Conservation (phyloP, 805 yeast species). For the Geotrichum ghanense region DNA sequence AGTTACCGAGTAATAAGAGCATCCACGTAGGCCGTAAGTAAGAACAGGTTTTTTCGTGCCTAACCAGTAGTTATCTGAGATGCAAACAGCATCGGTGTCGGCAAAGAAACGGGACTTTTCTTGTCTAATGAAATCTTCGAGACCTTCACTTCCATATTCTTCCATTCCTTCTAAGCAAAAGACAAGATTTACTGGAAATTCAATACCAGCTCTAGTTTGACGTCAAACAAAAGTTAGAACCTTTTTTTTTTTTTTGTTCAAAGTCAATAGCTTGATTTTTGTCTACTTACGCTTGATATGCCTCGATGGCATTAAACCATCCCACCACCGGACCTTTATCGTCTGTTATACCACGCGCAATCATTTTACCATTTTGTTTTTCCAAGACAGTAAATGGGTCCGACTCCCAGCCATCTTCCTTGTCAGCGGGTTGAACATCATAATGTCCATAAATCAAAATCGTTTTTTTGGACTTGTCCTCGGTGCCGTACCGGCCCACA, state of each 20-base stretch:
- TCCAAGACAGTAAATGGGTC: slow-evolving; percentile 78
- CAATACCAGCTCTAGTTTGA: slow-evolving; percentile 43
- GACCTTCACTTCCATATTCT: slow-evolving; percentile 90
- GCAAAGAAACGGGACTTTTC: slow-evolving; percentile 78
- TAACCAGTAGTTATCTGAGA: slow-evolving; percentile 96
- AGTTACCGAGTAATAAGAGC: slow-evolving; percentile 77
- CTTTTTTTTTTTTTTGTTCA: no score
- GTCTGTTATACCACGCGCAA: slow-evolving; percentile 93
- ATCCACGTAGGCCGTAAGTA: slow-evolving; percentile 96
- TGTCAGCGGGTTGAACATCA: slow-evolving; percentile 93
- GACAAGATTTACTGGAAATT: slow-evolving; percentile 84
- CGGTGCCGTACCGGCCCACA: slow-evolving; percentile 76
- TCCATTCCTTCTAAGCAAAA: slow-evolving; percentile 99
- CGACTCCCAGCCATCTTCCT: slow-evolving; percentile 90
- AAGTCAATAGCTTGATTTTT: no score
- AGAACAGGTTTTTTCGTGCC: slow-evolving; percentile 95
- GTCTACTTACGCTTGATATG: slow-evolving; percentile 53
- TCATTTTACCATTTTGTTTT: slow-evolving; percentile 49
- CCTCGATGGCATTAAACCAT: slow-evolving; percentile 89
- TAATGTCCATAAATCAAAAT: slow-evolving; percentile 92
- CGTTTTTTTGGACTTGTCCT: slow-evolving; percentile 65
- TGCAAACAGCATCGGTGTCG: slow-evolving; percentile 87
- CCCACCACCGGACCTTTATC: slow-evolving; percentile 98
- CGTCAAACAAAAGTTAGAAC: background rate
- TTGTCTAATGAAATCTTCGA: slow-evolving; percentile 66